Evolutionary conservation across 495 filamentous ascomycete genomes (phyloP), one percentile per base, ranked within the genome.

Genomic region (Hyphodiscus hymeniophilus): DNA sequence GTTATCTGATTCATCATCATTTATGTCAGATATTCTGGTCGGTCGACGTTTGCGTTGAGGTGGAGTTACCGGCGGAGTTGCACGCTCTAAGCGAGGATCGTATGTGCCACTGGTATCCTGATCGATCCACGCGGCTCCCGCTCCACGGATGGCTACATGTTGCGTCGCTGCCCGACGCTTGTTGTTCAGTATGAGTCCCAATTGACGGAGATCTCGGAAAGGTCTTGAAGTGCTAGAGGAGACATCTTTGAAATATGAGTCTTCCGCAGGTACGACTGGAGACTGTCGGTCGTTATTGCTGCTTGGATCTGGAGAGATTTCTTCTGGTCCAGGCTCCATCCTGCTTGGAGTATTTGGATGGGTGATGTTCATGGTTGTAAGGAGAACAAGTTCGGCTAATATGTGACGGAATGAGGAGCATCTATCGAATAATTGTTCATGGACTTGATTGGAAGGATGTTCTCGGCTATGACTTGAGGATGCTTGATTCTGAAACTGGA

Each of bases 91-190:
- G 11, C 43, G 46, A 2, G 48, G 48, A 31, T 59, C 34, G 31
- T 52, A 59, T n/a, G 47, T 52, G 20, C 56, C 56, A 31, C 52
- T 55, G 16, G 48, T 28, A 45, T 59, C 56, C 18, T 49, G 26
- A 24, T 59, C 56, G 18, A 52, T 21, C 12, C 28, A 59, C 7
- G 42, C 48, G 16, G 48, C 39, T 8, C 26, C 34, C 1, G 16
- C 30, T 1, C 56, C 52, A 16, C 45, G 33, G n/a, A 44, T 28
- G 15, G 13, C 8, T 2, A 20, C 7, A 6, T 20, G 22, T 20
- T 36, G 34, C 13, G 40, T 31, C 18, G 51, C 47, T 36, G 39
- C 47, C 8, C 55, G 42, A 8, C 33, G 35, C 11, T 36, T 50
- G 4, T 15, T 40, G 11, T 47, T 55, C 1, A 46, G 20, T 6